Conservation (phyloP, 305 asterid genomes). For the Fraxinus dipetala region DNA sequence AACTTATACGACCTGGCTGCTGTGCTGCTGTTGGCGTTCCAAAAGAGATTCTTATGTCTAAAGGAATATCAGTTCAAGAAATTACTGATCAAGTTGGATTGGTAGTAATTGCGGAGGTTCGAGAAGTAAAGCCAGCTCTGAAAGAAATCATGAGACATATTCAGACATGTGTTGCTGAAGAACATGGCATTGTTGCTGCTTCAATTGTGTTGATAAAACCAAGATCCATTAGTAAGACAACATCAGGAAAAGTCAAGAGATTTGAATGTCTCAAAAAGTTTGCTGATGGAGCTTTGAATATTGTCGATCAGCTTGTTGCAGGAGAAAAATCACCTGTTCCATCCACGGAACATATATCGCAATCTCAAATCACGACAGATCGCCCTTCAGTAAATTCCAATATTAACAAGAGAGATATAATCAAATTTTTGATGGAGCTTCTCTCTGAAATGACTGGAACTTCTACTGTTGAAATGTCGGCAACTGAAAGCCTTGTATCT, state of each 20-base stretch:
- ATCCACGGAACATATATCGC: constrained; percentile 16
- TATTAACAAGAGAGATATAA: constrained; percentile 35
- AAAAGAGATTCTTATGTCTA: constrained; percentile 45
- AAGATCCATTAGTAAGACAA: constrained; percentile 65
- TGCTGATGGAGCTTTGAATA: constrained; percentile 45
- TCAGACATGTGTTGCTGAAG: constrained; percentile 53
- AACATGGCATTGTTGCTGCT: constrained; percentile 55
- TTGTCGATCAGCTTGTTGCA: constrained; percentile 33
- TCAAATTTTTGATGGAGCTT: constrained; percentile 38
- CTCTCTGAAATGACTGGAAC: constrained; percentile 53
- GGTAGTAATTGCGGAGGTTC: constrained; percentile 65
- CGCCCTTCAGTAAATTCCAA: constrained; percentile 15
- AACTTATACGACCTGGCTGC: constrained; percentile 69
- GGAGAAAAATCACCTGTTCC: constrained; percentile 19
- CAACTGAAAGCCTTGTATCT: constrained; percentile 43
- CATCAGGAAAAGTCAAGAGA: constrained; percentile 73
- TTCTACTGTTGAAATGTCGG: constrained; percentile 38
- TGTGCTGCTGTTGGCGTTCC: constrained; percentile 76
- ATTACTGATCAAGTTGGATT: constrained; percentile 55
- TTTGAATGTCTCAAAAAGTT: constrained; percentile 59
- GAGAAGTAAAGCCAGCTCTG: constrained; percentile 39
- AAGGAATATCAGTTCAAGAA: constrained; percentile 52
- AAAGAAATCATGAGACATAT: constrained; percentile 39
- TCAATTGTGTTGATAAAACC: constrained; percentile 48
- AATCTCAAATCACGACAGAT: constrained; percentile 9